A percentile compares a stretch with the other conserved stretches of the same genome.
phyloP scores from a whole-genome alignment of 192 early-diverging fungal genomes.

The Linnemannia zychae region DNA sequence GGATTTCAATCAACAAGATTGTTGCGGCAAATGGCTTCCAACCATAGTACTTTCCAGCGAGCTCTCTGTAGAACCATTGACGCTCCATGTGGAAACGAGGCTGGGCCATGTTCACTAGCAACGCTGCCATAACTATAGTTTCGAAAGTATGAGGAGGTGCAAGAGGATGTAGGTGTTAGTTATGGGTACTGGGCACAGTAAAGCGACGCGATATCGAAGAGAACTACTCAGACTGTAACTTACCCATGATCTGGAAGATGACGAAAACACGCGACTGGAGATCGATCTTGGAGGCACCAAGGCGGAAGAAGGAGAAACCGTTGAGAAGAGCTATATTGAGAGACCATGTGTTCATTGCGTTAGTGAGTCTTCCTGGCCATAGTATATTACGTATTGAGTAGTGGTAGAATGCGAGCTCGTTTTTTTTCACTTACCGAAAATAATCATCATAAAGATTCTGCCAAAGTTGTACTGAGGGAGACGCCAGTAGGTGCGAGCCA shows the following conservation, averaged over 20 bases:
- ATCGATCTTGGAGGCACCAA: conserved; percentile 66
- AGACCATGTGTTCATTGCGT: too few species aligned
- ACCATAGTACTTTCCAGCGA: conserved; percentile 75
- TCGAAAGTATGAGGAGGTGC: not conserved
- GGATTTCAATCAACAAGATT: conserved; percentile 76
- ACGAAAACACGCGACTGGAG: conserved; percentile 78
- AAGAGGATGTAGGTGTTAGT: not conserved
- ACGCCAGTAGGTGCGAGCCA: conserved; percentile 79
- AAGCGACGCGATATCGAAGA: not conserved
- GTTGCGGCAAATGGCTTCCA: conserved; percentile 75
- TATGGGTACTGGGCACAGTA: not conserved
- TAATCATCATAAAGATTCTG: conserved; percentile 68
- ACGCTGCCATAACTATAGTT: conserved; percentile 66
- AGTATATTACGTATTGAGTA: too few species aligned
- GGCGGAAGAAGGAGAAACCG: conserved; percentile 82
- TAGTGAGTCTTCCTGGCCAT: too few species aligned
- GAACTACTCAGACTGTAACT: not conserved
- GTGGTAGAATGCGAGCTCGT: too few species aligned
- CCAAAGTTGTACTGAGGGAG: conserved; percentile 83
- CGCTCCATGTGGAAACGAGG: conserved; percentile 79
- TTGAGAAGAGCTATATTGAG: conserved; percentile 63
- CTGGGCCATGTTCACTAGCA: conserved; percentile 78
- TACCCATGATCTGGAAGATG: conserved; percentile 72
- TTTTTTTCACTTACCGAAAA: conserved; percentile 37
- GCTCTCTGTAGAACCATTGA: conserved; percentile 75